These are phyloP conservation scores for Annulohypoxylon moriforme DNA, from an alignment of 495 filamentous ascomycete genomes.

Conservation along the genomic window DNA sequence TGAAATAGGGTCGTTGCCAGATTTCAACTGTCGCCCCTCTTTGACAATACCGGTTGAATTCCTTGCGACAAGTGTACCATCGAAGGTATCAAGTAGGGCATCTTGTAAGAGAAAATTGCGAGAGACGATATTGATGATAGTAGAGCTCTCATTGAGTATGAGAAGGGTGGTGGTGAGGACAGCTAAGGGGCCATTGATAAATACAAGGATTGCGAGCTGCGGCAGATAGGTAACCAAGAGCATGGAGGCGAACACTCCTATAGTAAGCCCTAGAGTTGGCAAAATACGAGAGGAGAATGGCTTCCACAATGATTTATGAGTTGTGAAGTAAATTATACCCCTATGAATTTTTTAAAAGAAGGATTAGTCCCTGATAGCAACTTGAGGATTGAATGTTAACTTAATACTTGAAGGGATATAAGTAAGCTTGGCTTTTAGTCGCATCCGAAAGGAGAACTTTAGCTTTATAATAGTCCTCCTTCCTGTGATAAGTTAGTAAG, in stretches of 20 bases:
- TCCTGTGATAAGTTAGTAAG: conserved; percentile 48
- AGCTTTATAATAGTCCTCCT: conserved; percentile 68
- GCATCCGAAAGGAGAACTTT: conserved; percentile 68
- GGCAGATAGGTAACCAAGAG: conserved; percentile 93
- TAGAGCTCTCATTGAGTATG: conserved; percentile 83
- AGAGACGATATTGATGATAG: conserved; percentile 78
- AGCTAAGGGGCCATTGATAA: conserved; percentile 88
- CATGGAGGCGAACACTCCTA: conserved; percentile 72
- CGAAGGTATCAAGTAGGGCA: conserved; percentile 89
- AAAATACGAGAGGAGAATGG: conserved; percentile 76
- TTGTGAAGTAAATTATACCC: conserved; percentile 82
- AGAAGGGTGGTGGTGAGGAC: conserved; percentile 81
- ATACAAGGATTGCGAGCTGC: conserved; percentile 80
- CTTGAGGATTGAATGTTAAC: background rate
- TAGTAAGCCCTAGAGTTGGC: conserved; percentile 75
- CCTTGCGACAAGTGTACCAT: conserved; percentile 75
- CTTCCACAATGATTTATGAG: conserved; percentile 70
- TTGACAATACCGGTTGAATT: conserved; percentile 69
- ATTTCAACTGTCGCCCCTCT: conserved; percentile 77
- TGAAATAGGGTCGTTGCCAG: conserved; percentile 68
- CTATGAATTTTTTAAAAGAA: conserved; percentile 48
- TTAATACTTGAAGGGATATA: conserved; percentile 81
- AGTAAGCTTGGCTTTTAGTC: conserved; percentile 77
- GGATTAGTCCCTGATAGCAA: conserved; percentile 21
- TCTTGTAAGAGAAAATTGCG: conserved; percentile 82